Evolutionary conservation across 768 basidiomycete species (phyloP).

Genomic region (Lyophyllum decastes): DNA sequence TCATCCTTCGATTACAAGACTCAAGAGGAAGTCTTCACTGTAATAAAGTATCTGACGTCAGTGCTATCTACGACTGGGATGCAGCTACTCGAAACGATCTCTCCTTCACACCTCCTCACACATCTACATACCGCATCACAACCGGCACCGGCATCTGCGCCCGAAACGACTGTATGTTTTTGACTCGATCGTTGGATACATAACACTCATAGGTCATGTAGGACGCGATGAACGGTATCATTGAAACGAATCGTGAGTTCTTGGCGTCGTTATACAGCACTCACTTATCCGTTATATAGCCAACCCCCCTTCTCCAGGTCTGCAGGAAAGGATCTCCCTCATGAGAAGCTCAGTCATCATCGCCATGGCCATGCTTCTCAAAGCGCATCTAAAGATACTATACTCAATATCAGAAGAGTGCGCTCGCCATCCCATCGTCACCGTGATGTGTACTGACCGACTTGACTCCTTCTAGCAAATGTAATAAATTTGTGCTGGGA

Average conservation of each 20-base stretch:
- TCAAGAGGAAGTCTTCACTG: slow-evolving; percentile 87
- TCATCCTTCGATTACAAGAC: slow-evolving; percentile 93
- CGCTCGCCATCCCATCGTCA: slow-evolving; percentile 26
- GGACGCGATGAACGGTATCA: slow-evolving; percentile 21
- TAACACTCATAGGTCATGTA: background rate
- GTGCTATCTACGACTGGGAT: slow-evolving; percentile 79
- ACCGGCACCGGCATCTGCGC: slow-evolving; percentile 2
- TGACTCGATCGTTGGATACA: background rate
- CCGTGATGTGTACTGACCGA: background rate
- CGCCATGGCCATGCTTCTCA: slow-evolving; percentile 85
- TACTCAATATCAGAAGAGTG: slow-evolving; percentile 94
- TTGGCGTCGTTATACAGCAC: background rate
- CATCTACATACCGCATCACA: slow-evolving; percentile 48
- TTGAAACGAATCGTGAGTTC: slow-evolving; percentile 9
- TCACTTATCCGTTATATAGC: slow-evolving; percentile 3
- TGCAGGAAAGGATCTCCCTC: slow-evolving; percentile 30
- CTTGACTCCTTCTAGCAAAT: slow-evolving; percentile 65
- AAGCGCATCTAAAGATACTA: slow-evolving; percentile 78
- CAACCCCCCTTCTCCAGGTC: background rate
- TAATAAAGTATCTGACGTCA: slow-evolving; percentile 77
- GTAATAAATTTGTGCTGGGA: slow-evolving; percentile 78
- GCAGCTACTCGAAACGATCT: slow-evolving; percentile 75
- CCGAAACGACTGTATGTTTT: slow-evolving; percentile 12
- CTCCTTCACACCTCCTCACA: slow-evolving; percentile 68
- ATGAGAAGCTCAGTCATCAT: slow-evolving; percentile 76